Conservation (phyloP, 192 early-diverging fungal genomes). For the Mortierella hygrophila region DNA sequence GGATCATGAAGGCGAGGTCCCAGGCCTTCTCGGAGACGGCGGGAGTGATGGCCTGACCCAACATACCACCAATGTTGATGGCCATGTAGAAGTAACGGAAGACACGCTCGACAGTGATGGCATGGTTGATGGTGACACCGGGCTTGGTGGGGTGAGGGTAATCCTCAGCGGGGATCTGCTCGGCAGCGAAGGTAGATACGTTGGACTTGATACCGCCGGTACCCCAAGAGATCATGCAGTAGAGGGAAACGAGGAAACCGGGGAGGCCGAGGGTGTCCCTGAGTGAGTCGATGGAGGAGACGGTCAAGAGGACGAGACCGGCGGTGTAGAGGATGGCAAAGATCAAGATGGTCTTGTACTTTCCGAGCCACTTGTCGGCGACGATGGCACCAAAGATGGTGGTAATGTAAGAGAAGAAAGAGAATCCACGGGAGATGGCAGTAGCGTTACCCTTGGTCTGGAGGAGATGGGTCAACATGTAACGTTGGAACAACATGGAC, state of each 20-base stretch:
- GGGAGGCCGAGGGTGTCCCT: conserved; percentile 64
- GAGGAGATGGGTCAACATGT: conserved; percentile 67
- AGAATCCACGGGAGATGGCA: conserved; percentile 71
- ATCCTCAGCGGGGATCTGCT: conserved; percentile 67
- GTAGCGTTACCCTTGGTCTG: conserved; percentile 61
- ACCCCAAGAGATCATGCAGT: conserved; percentile 68
- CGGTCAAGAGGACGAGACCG: conserved; percentile 65
- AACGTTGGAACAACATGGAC: conserved; percentile 71
- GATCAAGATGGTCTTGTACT: conserved; percentile 74
- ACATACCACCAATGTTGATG: conserved; percentile 73
- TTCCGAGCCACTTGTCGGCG: conserved; percentile 73
- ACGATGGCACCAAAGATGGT: conserved; percentile 73
- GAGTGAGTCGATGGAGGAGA: conserved; percentile 67
- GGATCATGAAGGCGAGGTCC: conserved; percentile 71
- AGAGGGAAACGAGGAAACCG: conserved; percentile 68
- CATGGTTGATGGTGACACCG: conserved; percentile 70
- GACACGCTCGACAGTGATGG: conserved; percentile 72
- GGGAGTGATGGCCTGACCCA: conserved; percentile 69
- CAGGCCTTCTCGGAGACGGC: conserved; percentile 68
- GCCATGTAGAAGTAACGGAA: conserved; percentile 83
- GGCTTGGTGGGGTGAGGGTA: conserved; percentile 66
- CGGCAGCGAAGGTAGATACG: conserved; percentile 74
- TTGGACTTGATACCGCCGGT: conserved; percentile 77
- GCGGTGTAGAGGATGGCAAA: conserved; percentile 69
- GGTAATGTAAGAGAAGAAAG: conserved; percentile 74